Percentiles rank a stretch among this genome's conserved stretches.
Conservation (phyloP, 2,329 filamentous ascomycete genomes). For the Exophiala sp. region DNA sequence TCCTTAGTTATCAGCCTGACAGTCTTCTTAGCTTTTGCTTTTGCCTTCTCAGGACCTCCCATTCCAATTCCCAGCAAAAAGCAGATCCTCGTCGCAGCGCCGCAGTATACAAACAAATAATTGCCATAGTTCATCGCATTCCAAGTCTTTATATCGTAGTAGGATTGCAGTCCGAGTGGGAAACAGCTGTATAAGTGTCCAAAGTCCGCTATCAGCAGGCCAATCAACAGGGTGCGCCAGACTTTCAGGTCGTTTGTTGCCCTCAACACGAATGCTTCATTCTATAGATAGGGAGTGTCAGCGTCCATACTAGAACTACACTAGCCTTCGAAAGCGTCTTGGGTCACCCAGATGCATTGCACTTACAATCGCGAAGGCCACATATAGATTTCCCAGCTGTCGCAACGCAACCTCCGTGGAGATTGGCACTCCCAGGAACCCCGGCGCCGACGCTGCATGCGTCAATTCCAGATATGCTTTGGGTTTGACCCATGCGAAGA, state of each 20-base stretch:
- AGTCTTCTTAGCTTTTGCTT: constrained; percentile 17
- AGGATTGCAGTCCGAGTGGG: constrained; percentile 58
- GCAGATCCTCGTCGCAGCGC: constrained; percentile 57
- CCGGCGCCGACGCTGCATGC: constrained; percentile 51
- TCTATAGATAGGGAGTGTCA: constrained; percentile 32
- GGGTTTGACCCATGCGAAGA: constrained; percentile 51
- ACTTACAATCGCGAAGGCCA: constrained; percentile 62
- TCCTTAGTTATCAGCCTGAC: constrained; percentile 13
- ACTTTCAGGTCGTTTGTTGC: constrained; percentile 64
- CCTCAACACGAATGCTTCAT: constrained; percentile 72
- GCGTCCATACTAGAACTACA: too few species aligned
- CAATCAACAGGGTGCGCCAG: constrained; percentile 65
- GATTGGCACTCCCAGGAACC: constrained; percentile 47
- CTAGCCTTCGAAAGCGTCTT: too few species aligned
- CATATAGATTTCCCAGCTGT: constrained; percentile 74
- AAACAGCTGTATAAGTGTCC: constrained; percentile 69
- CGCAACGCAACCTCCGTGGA: constrained; percentile 65
- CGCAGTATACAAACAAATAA: constrained; percentile 66
- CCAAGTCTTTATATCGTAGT: constrained; percentile 61
- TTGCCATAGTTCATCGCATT: constrained; percentile 68
- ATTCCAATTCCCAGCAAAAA: constrained; percentile 58
- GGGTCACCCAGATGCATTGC: too few species aligned
- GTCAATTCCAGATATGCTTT: constrained; percentile 62
- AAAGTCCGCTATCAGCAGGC: constrained; percentile 69
- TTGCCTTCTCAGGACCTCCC: constrained; percentile 14